Evolutionary conservation across 345 rosid species (phyloP), one percentile per base, ranked within the genome.

Genomic region (Heritiera fomes): DNA sequence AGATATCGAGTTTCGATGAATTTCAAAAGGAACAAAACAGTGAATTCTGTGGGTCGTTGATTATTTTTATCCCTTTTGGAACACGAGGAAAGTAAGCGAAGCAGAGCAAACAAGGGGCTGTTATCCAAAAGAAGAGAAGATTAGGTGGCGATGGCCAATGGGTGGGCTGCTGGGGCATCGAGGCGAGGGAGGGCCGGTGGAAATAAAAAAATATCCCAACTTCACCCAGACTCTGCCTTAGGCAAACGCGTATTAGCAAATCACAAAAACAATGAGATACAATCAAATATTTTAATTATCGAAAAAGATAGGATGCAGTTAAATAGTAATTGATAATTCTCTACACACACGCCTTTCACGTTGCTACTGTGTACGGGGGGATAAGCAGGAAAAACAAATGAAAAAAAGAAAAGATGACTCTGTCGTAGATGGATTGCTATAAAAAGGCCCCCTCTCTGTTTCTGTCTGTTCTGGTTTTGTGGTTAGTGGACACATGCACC

Each of bases 261-360:
- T 15, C 8, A 15, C 38, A 61, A 2, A 58, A 43, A 47, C 23
- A 3, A 58, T 58, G 62, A 58, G 7, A n/a, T 58, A 2, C 45
- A 0, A 32, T n/a, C 3, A n/a, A 67, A 67, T 68, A 23, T 68
- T 17, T 46, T n/a, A 47, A 68, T 6, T 6, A 32, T 2, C 1
- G 28, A 71, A 52, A 43, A 70, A 46, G 38, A 49, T 70, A 7
- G 4, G 2, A 14, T 11, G 34, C 20, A 47, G 49, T 30, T 30
- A 13, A 13, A 12, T 1, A 10, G 17, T 20, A 69, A 77, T 71
- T 52, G 28, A 23, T 20, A 43, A 11, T 2, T 30, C 53, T 59
- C 64, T 8, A 30, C 49, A 47, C 70, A 53, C 89, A 83, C 79
- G 83, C 77, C 59, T 78, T 84, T 74, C 87, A 81, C 83, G 83